phyloP scores from a whole-genome alignment of 805 yeast genomes.

The Yarrowia sp. region DNA sequence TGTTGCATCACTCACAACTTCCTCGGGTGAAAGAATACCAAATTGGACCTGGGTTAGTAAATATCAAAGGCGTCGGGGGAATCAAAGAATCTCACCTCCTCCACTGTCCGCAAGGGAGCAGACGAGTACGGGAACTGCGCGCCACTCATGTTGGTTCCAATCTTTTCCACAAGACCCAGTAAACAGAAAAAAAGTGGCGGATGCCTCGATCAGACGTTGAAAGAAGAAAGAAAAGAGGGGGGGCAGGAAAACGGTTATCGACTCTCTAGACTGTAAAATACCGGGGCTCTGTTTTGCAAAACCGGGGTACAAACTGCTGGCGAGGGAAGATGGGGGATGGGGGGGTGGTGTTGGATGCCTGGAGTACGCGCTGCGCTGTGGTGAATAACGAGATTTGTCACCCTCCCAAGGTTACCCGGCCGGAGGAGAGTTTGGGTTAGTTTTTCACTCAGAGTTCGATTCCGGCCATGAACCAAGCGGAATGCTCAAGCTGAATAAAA shows the following conservation, averaged over 20 bases:
- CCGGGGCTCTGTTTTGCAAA: not conserved
- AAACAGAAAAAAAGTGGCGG: not conserved
- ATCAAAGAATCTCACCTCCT: conserved; percentile 57
- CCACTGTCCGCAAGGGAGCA: conserved; percentile 96
- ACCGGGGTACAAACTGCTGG: not conserved
- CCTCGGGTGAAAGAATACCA: conserved; percentile 97
- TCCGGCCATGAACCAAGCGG: no score
- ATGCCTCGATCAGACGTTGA: conserved; percentile 12
- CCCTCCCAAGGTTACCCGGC: conserved; percentile 26
- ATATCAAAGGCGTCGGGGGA: not conserved
- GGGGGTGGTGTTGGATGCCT: conserved; percentile 9
- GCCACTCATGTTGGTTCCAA: conserved; percentile 39
- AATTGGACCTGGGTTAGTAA: conserved; percentile 66
- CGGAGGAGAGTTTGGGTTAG: not conserved
- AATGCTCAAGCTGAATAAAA: not conserved
- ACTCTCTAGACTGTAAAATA: not conserved
- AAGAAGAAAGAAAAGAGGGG: not conserved
- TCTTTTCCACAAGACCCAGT: conserved; percentile 19
- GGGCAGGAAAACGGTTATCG: not conserved
- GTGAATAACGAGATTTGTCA: conserved; percentile 24
- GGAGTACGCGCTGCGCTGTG: conserved; percentile 3
- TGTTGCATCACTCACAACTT: conserved; percentile 49
- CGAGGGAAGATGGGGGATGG: conserved; percentile 5
- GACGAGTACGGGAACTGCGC: conserved; percentile 84
- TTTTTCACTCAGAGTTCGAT: not conserved